phyloP scores from a whole-genome alignment of 257 asterid genomes.

The Lithospermum erythrorhizon region DNA sequence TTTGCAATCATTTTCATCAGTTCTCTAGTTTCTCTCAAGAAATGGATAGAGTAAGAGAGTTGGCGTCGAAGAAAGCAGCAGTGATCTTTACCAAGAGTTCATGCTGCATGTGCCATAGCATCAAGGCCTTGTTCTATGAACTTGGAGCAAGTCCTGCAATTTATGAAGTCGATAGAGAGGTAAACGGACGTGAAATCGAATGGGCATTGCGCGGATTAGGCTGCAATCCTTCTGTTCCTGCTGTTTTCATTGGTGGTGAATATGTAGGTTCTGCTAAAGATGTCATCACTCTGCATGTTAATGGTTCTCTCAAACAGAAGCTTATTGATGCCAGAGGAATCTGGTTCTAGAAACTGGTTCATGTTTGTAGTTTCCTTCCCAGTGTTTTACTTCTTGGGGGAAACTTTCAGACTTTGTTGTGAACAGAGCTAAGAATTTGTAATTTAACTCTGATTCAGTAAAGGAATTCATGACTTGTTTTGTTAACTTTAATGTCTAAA shows the following conservation, averaged over 20 bases:
- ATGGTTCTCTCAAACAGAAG: slow-evolving; percentile 19
- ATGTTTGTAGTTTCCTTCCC: not conserved
- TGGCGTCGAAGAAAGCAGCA: slow-evolving; percentile 17
- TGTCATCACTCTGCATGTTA: slow-evolving; percentile 18
- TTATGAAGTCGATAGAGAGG: slow-evolving; percentile 16
- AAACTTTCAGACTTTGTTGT: not conserved
- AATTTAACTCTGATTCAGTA: too few species aligned
- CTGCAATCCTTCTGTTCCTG: slow-evolving; percentile 16
- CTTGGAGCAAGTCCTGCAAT: slow-evolving; percentile 17
- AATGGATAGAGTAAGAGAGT: slow-evolving; percentile 13
- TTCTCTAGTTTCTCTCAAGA: not conserved
- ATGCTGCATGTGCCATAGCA: slow-evolving; percentile 18
- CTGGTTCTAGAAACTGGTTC: slow-evolving; percentile 8
- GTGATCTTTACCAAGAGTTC: slow-evolving; percentile 16
- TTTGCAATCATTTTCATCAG: not conserved
- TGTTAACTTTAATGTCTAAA: too few species aligned
- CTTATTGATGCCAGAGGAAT: slow-evolving; percentile 20
- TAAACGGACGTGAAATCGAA: slow-evolving; percentile 13
- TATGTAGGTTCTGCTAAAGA: slow-evolving; percentile 18
- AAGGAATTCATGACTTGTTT: too few species aligned
- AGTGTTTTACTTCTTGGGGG: not conserved
- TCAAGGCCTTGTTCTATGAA: slow-evolving; percentile 14
- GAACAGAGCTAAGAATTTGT: too few species aligned
- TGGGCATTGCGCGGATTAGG: slow-evolving; percentile 14
- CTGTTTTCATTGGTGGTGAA: slow-evolving; percentile 17